These are phyloP conservation scores for Colletotrichum endophyticum DNA, from an alignment of 2,329 filamentous ascomycete species.

Conservation along the genomic window DNA sequence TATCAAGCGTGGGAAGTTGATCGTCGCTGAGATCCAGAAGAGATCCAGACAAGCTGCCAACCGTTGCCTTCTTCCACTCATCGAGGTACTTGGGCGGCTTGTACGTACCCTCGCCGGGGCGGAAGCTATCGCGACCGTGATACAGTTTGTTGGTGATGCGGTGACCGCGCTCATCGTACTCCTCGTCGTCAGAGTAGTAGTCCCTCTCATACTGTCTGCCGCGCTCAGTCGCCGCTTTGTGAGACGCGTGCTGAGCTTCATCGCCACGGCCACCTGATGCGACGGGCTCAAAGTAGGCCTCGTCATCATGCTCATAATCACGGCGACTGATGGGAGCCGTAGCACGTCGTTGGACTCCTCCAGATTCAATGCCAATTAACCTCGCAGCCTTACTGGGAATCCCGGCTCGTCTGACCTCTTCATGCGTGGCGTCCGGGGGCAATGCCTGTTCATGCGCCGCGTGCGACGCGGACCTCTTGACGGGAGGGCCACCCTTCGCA, in stretches of 20 bases:
- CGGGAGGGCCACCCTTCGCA: conserved; percentile 13
- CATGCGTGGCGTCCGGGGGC: conserved; percentile 29
- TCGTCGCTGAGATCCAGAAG: conserved; percentile 64
- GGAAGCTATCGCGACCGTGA: conserved; percentile 45
- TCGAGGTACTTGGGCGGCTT: conserved; percentile 65
- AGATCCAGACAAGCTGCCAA: conserved; percentile 62
- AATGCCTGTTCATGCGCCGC: conserved; percentile 35
- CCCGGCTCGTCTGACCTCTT: not conserved
- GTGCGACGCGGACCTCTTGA: conserved; percentile 20
- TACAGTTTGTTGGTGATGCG: conserved; percentile 46
- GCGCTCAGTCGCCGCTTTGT: not conserved
- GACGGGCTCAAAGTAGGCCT: not conserved
- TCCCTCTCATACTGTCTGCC: conserved; percentile 21
- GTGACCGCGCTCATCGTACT: conserved; percentile 31
- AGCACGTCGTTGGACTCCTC: conserved; percentile 17
- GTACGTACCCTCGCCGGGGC: conserved; percentile 62
- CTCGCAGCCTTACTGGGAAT: conserved; percentile 22
- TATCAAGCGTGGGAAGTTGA: conserved; percentile 42
- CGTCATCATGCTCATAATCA: conserved; percentile 11
- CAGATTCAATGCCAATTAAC: conserved; percentile 16
- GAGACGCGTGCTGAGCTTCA: not conserved
- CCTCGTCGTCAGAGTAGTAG: conserved; percentile 29
- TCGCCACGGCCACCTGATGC: not conserved
- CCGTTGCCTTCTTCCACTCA: conserved; percentile 74
- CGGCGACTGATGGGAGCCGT: conserved; percentile 11